Conservation (phyloP, 2,329 filamentous ascomycete genomes). For the Cladosporium sphaerospermum region DNA sequence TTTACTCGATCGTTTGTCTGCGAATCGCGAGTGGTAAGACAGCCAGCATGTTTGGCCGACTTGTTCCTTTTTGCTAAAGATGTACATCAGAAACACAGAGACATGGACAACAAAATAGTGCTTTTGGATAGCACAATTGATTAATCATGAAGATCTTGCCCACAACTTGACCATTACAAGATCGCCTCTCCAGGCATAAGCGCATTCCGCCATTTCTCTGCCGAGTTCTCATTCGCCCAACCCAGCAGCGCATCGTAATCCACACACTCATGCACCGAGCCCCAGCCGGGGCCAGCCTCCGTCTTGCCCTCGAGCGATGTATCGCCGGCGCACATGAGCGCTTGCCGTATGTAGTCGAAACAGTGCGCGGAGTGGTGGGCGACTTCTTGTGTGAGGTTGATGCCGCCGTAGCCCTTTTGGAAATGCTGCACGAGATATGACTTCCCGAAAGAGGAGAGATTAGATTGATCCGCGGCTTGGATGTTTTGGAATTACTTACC, state of each 20-base stretch:
- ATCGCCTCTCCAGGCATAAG: conserved; percentile 5
- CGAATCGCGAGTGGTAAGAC: background rate
- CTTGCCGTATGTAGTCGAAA: conserved; percentile 28
- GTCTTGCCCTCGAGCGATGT: conserved; percentile 22
- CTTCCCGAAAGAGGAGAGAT: background rate
- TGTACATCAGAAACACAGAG: too few species aligned
- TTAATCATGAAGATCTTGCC: background rate
- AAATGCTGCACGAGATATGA: conserved; percentile 11
- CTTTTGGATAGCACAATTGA: too few species aligned
- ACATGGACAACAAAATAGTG: too few species aligned
- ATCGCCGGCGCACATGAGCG: conserved; percentile 27
- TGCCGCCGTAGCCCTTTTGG: conserved; percentile 15
- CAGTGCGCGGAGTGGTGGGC: conserved; percentile 25
- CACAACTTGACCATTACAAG: background rate
- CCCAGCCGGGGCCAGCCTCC: conserved; percentile 8
- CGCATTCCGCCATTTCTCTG: conserved; percentile 9
- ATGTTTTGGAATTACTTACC: conserved; percentile 4
- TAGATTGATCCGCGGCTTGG: background rate
- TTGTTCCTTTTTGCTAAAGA: background rate
- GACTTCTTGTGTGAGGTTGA: conserved; percentile 15
- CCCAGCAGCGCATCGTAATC: conserved; percentile 7
- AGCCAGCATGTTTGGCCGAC: background rate
- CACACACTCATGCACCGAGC: conserved; percentile 8
- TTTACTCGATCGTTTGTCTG: too few species aligned
- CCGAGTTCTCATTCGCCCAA: conserved; percentile 10